Base-by-base conservation (phyloP, 2,329 filamentous ascomycete species). In the Fusarium denticulatum region DNA sequence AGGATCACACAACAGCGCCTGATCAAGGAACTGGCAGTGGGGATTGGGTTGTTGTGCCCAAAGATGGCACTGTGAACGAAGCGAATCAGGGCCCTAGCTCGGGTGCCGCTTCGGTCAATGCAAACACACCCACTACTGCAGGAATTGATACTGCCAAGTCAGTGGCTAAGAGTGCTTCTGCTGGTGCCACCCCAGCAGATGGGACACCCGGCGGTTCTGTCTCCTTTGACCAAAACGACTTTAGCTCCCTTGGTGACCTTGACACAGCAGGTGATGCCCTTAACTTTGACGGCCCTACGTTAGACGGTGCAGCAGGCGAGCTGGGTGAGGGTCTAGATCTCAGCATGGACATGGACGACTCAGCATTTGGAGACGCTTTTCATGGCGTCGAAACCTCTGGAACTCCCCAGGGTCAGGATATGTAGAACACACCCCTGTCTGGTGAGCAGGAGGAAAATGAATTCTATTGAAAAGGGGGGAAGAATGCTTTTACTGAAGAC, bases 331-430 rank as follows among this genome's bases (percentile, higher is more conserved):
- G 88, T 14, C 81, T 89, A n/a, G 87, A 88, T 79, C 81, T 91
- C 58, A 86, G 88, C 75, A 88, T 91, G 84, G 92, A 92, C 71
- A 88, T 94, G 85, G 92, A 94, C 52, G 92, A 95, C 78, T 94
- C 92, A 40, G 94, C 93, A 3, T 96, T 96, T 83, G 94, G 93
- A 6, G 93, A 96, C 76, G 94, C 94, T 2, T 94, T 96, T 82
- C 93, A 95, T 76, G 89, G 88, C 9, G 88, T 90, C 18, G 87
- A 85, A 26, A 76, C 79, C 46, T 79, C 79, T 15, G 81, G 77
- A 59, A 85, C 83, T 34, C 82, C 82, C 5, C 77, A 81, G 36
- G 76, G 75, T 30, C 79, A 81, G 24, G 79, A 82, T 60, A 79
- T 83, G 78, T 83, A 80, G 64, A 60, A 37, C 52, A 40, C 42